Evolutionary conservation across 495 filamentous ascomycete species (phyloP), one percentile per base, ranked within the genome.

Genomic region (Lasiosphaeriaceae sp.): DNA sequence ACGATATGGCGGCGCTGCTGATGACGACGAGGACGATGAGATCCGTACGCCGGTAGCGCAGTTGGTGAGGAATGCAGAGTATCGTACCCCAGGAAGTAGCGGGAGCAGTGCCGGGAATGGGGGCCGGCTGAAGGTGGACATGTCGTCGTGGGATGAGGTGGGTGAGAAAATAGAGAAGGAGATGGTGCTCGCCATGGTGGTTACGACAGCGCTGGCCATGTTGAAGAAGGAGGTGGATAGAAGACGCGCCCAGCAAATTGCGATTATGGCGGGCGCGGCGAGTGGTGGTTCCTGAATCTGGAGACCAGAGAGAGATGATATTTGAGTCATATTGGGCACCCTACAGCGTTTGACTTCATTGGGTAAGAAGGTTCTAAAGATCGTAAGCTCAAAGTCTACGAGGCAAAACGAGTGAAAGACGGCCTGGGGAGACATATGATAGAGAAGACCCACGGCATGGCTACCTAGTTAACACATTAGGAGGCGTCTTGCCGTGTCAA

Each of bases 191-290:
- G 68, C 68, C 11, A 47, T 82, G n/a, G 71, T 82, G 9, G 75
- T 83, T 8, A 72, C 73, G 29, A 83, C 78, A 2, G 80, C 74
- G 49, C 46, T 84, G 54, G 61, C 77, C 6, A 83, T 84, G 81
- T 55, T 84, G 56, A 83, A 84, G 78, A 75, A 73, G 54, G 81
- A 85, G 71, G 68, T 83, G 55, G 82, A 85, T 65, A 66, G 82
- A 20, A 62, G 78, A 49, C 68, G 80, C 46, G 58, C 70, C 62
- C 61, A 76, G 37, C 76, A 82, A 64, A 65, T 74, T 37, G 71
- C 67, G 34, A 60, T 73, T 16, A 77, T 82, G 31, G 65, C 57
- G 7, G 69, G 65, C 21, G 57, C 24, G 14, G 58, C 20, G 43
- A 20, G 35, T 43, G 3, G 26, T 11, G 23, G 52, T 23, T 16